phyloP scores from a whole-genome alignment of 768 basidiomycete species.

The Auricularia sp. region DNA sequence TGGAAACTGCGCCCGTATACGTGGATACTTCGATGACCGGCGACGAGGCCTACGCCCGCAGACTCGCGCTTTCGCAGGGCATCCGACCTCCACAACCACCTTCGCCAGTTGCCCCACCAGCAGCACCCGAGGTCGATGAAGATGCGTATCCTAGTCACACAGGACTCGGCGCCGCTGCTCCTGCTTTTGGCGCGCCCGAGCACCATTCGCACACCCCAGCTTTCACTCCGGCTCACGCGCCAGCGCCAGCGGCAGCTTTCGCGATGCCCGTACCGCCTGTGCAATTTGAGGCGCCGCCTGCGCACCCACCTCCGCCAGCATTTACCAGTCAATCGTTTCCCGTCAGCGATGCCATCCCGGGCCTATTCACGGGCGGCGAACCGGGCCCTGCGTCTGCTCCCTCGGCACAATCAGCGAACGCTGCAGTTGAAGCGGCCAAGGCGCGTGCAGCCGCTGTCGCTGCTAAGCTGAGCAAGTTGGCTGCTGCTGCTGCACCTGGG shows the following conservation, averaged over 20 bases:
- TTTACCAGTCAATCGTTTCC: slow-evolving; percentile 55
- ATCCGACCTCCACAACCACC: slow-evolving; percentile 4
- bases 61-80: slow-evolving; percentile 55
- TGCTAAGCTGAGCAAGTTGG: slow-evolving; percentile 40
- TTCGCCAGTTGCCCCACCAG: slow-evolving; percentile 6
- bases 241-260: slow-evolving; percentile 15
- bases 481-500: slow-evolving; percentile 38
- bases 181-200: slow-evolving; percentile 50
- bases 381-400: slow-evolving; percentile 43
- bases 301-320: slow-evolving; percentile 45
- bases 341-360: background rate
- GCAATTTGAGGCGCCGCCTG: slow-evolving; percentile 14
- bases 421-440: slow-evolving; percentile 37
- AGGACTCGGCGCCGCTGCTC: slow-evolving; percentile 41
- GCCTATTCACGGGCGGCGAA: background rate
- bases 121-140: slow-evolving; percentile 3
- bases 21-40: slow-evolving; percentile 44
- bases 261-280: slow-evolving; percentile 13
- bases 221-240: background rate
- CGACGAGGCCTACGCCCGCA: slow-evolving; percentile 72
- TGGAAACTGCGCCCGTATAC: slow-evolving; percentile 26
- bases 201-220: slow-evolving; percentile 40
- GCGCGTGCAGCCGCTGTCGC: slow-evolving; percentile 79
- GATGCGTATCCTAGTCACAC: background rate
- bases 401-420: slow-evolving; percentile 41